Evolutionary conservation across 768 basidiomycete species (phyloP), one percentile per base, ranked within the genome.

Genomic region (Leccinum arenicola): DNA sequence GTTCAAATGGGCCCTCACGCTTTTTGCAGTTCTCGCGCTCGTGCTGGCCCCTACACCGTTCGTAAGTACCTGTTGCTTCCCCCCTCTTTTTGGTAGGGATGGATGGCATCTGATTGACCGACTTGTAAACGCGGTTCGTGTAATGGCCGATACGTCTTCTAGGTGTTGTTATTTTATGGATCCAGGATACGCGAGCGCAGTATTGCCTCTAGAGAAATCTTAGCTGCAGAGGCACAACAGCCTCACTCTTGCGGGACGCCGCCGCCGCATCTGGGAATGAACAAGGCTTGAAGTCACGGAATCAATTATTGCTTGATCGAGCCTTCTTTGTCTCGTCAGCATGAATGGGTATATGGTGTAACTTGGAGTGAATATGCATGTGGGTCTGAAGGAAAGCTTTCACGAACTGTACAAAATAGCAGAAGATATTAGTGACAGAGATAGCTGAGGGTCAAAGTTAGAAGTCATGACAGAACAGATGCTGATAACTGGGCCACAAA

Each of bases 41-140:
- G 29, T 77, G 17, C 74, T 85, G 67, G 73, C 75, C 14, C 72
- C 78, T 8, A 77, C 80, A 15, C 80, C 79, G 14, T 81, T 71
- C 48, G 78, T 79, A 63, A 47, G 75, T 68, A 48, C 40, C 6
- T 14, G 7, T n/a, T 25, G 4, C n/a, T 19, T 11, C 19, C 17
- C 7, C 10, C 14, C 9, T 2, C 29, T 17, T 25, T 15, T 54
- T 7, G 11, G 29, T 2, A 38, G 40, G 15, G 27, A 21, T 51
- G 43, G 10, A 53, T n/a, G 38, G 61, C n/a, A 4, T 25, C n/a
- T 4, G 43, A 43, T 10, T 10, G 11, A 40, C 31, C 51, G 36
- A 64, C 43, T 7, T 12, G 23, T 36, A n/a, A 25, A 19, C 2
- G 0, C 3, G 49, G 8, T 23, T 48, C 15, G 25, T 23, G 38